These are phyloP conservation scores for Clonostachys byssicola DNA, from an alignment of 2,329 filamentous ascomycete genomes.

Conservation along the genomic window DNA sequence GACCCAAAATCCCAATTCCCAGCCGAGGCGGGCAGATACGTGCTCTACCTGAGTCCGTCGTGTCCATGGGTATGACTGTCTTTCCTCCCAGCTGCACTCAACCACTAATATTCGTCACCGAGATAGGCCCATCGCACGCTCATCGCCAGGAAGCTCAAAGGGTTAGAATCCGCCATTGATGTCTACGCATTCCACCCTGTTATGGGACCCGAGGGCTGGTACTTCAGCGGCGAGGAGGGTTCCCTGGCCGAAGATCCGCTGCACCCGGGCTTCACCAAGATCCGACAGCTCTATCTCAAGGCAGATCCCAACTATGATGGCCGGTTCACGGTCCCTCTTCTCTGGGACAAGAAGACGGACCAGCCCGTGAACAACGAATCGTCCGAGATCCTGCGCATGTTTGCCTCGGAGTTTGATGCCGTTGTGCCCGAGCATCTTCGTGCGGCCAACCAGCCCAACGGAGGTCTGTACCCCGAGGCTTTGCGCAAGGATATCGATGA, in stretches of 20 bases:
- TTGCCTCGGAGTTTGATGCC: slow-evolving; percentile 78
- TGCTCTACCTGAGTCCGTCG: slow-evolving; percentile 53
- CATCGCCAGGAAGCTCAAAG: slow-evolving; percentile 70
- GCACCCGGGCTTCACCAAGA: slow-evolving; percentile 56
- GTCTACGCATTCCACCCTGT: slow-evolving; percentile 67
- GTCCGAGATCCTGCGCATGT: slow-evolving; percentile 82
- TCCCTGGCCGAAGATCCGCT: slow-evolving; percentile 53
- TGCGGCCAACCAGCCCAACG: slow-evolving; percentile 40
- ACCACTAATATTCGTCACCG: too few relatives aligned
- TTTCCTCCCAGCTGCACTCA: too few relatives aligned
- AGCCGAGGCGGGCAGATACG: slow-evolving; percentile 56
- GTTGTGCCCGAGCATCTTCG: slow-evolving; percentile 52
- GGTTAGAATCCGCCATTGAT: slow-evolving; percentile 64
- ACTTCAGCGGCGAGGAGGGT: slow-evolving; percentile 36
- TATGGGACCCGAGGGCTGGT: slow-evolving; percentile 56
- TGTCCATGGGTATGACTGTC: slow-evolving; percentile 55
- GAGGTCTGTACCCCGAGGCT: slow-evolving; percentile 53
- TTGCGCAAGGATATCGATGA: slow-evolving; percentile 55
- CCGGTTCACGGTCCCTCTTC: slow-evolving; percentile 69
- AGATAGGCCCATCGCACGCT: slow-evolving; percentile 64
- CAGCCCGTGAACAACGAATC: slow-evolving; percentile 81
- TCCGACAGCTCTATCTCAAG: slow-evolving; percentile 68
- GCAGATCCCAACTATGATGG: slow-evolving; percentile 63
- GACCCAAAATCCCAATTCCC: slow-evolving; percentile 47
- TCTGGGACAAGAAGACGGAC: slow-evolving; percentile 65